These are phyloP conservation scores for Mytilinidion resinicola DNA, from an alignment of 495 filamentous ascomycete genomes.

Conservation along the genomic window DNA sequence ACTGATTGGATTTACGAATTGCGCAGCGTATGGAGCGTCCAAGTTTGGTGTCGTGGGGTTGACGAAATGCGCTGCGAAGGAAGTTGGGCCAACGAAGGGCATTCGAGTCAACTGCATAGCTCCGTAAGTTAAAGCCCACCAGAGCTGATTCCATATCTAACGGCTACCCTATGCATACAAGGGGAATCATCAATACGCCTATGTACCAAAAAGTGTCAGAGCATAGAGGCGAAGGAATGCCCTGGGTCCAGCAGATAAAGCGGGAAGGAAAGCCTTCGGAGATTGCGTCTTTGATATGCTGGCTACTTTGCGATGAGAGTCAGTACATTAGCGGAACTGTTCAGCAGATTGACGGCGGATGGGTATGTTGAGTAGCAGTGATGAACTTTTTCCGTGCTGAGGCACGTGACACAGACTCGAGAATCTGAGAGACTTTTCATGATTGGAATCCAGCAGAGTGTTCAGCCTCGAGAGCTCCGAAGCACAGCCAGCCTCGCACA, in stretches of 20 bases:
- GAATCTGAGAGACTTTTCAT: too few relatives aligned
- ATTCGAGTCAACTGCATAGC: conserved; percentile 52
- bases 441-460: too few relatives aligned
- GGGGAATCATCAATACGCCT: conserved; percentile 27
- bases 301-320: conserved; percentile 28
- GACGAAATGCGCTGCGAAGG: conserved; percentile 53
- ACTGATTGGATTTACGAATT: conserved; percentile 44
- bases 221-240: conserved; percentile 15
- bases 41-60: conserved; percentile 54
- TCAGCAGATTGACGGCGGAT: conserved; percentile 32
- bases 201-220: conserved; percentile 20
- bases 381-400: too few relatives aligned
- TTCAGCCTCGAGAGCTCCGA: too few relatives aligned
- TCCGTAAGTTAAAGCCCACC: conserved; percentile 19
- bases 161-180: background rate
- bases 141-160: background rate
- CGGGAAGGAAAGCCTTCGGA: conserved; percentile 23
- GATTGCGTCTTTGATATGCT: conserved; percentile 30
- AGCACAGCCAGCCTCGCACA: too few relatives aligned
- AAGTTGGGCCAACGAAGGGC: conserved; percentile 43
- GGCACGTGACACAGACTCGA: too few relatives aligned
- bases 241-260: conserved; percentile 15
- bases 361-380: conserved; percentile 1
- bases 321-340: conserved; percentile 31
- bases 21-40: conserved; percentile 50